These are phyloP conservation scores for Apiospora koreana DNA, from an alignment of 2,329 filamentous ascomycete genomes.

Conservation along the genomic window DNA sequence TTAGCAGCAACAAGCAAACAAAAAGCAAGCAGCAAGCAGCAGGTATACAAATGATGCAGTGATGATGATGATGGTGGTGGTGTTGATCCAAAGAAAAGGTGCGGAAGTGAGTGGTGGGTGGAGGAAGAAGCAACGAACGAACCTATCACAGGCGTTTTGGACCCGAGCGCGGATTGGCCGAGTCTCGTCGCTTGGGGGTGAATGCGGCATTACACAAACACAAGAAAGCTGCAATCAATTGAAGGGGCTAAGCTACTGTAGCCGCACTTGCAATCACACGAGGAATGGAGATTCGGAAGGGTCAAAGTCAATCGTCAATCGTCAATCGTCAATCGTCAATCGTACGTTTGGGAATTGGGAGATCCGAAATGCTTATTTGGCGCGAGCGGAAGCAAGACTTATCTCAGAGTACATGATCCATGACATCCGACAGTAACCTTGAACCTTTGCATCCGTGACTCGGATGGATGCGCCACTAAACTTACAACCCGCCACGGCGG, in stretches of 20 bases:
- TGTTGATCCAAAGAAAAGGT: neutral
- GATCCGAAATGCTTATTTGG: neutral
- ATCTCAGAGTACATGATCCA: neutral
- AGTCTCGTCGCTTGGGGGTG: neutral
- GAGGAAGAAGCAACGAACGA: neutral
- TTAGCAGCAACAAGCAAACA: neutral
- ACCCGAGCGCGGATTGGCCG: conserved; percentile 10
- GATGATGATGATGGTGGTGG: no score
- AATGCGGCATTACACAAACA: conserved; percentile 1
- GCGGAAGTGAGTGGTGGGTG: neutral
- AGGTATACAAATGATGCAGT: no score
- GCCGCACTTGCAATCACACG: neutral
- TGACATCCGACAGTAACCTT: neutral
- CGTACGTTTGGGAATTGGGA: neutral
- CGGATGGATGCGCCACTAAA: neutral
- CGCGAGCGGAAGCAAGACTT: neutral
- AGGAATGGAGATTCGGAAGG: neutral
- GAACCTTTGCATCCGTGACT: neutral
- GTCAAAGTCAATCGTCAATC: no score
- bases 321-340: neutral
- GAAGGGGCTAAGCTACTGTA: no score
- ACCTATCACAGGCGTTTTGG: conserved; percentile 14
- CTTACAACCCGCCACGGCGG: neutral
- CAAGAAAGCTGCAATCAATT: no score
- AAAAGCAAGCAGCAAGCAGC: no score